phyloP scores from a whole-genome alignment of 2,329 filamentous ascomycete species.

The Periglandula ipomoeae region DNA sequence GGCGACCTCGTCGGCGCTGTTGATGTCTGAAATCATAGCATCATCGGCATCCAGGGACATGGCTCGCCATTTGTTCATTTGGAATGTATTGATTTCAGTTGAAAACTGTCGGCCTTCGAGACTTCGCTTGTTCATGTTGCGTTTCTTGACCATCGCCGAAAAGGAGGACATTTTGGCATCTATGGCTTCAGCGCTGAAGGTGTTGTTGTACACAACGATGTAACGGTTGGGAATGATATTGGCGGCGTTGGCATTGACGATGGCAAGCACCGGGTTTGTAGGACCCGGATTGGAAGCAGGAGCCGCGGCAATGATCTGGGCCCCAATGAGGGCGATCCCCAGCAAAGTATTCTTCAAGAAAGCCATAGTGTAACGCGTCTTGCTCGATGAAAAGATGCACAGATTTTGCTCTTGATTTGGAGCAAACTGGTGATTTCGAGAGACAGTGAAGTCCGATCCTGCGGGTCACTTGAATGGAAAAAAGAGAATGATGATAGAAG shows the following conservation, averaged over 20 bases:
- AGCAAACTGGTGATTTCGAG: neutral
- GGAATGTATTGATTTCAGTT: constrained; percentile 35
- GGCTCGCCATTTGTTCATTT: constrained; percentile 41
- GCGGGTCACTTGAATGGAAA: constrained; percentile 1
- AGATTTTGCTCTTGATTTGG: neutral
- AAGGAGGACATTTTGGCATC: constrained; percentile 39
- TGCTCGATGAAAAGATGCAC: neutral
- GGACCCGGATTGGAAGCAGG: neutral
- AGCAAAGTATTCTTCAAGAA: neutral
- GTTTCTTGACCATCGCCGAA: constrained; percentile 41
- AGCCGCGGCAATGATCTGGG: constrained; percentile 1
- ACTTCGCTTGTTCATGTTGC: constrained; percentile 45
- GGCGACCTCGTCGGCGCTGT: constrained; percentile 36
- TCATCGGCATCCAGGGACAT: constrained; percentile 45
- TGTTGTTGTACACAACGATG: constrained; percentile 56
- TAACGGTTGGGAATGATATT: constrained; percentile 48
- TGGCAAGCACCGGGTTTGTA: constrained; percentile 23
- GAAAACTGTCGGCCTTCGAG: constrained; percentile 38
- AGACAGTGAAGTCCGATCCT: neutral
- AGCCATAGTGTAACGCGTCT: neutral
- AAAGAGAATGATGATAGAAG: neutral
- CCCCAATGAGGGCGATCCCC: neutral
- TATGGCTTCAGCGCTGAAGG: constrained; percentile 38
- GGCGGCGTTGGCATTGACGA: constrained; percentile 38
- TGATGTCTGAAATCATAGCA: constrained; percentile 39